Evolutionary conservation across 805 yeast genomes (phyloP).

Genomic region (Cyberlindnera galapagoensis): DNA sequence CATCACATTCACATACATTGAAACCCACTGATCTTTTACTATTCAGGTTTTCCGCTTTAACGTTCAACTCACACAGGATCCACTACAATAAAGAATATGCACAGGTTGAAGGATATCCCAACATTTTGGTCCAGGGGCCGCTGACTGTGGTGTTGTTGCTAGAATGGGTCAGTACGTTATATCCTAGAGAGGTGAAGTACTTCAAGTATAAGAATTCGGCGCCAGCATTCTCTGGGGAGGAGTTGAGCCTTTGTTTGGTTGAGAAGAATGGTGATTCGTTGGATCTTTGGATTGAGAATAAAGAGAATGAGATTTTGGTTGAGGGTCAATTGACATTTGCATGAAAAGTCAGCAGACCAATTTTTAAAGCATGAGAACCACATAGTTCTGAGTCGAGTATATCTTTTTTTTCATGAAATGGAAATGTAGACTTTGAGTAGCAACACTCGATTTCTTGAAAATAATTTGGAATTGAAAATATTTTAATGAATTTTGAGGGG

Average conservation of each 20-base stretch:
- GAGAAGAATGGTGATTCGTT: slow-evolving; percentile 4
- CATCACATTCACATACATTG: slow-evolving; percentile 25
- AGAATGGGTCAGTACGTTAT: slow-evolving; percentile 37
- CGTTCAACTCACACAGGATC: slow-evolving; percentile 78
- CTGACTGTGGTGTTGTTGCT: slow-evolving; percentile 55
- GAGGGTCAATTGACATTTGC: slow-evolving; percentile 3
- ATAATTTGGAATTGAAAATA: no score
- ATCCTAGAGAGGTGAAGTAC: slow-evolving; percentile 16
- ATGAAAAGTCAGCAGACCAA: background rate
- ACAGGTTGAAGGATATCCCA: slow-evolving; percentile 51
- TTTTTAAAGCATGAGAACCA: no score
- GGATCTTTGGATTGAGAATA: slow-evolving; percentile 19
- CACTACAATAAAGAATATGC: slow-evolving; percentile 66
- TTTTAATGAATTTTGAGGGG: no score
- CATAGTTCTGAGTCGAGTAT: no score
- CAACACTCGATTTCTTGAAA: no score
- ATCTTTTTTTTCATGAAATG: no score
- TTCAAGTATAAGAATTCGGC: slow-evolving; percentile 38
- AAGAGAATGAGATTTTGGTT: slow-evolving; percentile 9
- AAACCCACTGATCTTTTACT: slow-evolving; percentile 38
- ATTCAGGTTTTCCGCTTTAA: slow-evolving; percentile 64
- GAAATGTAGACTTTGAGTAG: no score
- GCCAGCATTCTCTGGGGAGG: slow-evolving; percentile 35
- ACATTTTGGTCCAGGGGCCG: slow-evolving; percentile 76
- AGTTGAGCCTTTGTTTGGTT: slow-evolving; percentile 19